Evolutionary conservation across 1,284 basidiomycete species (phyloP).

Genomic region (Rhizoctonia solani): DNA sequence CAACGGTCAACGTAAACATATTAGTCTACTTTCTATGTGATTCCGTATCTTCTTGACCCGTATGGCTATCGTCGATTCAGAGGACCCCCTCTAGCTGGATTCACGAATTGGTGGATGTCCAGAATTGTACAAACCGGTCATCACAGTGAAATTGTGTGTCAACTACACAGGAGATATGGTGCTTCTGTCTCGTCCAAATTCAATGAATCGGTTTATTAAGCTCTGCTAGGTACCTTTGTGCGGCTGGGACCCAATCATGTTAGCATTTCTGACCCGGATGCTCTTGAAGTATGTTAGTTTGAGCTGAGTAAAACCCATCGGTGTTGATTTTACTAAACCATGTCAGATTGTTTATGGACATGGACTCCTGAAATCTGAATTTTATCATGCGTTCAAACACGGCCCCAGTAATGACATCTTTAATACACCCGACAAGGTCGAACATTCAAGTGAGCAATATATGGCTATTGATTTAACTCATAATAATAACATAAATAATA

Average conservation of each 20-base stretch:
- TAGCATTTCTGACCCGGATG: constrained; percentile 78
- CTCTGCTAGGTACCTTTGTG: constrained; percentile 69
- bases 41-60: constrained; percentile 63
- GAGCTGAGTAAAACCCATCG: background rate
- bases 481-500: constrained; percentile 40
- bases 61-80: constrained; percentile 60
- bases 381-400: background rate
- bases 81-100: constrained; percentile 75
- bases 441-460: background rate
- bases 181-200: background rate
- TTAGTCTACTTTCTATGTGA: constrained; percentile 49
- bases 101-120: constrained; percentile 80
- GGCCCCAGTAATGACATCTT: background rate
- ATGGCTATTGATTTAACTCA: background rate
- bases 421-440: background rate
- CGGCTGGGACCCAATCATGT: constrained; percentile 86
- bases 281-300: constrained; percentile 59
- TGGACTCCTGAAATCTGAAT: background rate
- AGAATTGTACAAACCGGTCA: constrained; percentile 67
- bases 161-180: constrained; percentile 72
- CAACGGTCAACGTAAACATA: no score
- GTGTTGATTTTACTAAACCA: background rate
- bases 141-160: constrained; percentile 75
- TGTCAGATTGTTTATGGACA: background rate
- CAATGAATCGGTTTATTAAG: background rate